Percentiles rank a stretch among this genome's conserved stretches.
phyloP scores from a whole-genome alignment of 305 asterid genomes.

The Fraxinus sp. region DNA sequence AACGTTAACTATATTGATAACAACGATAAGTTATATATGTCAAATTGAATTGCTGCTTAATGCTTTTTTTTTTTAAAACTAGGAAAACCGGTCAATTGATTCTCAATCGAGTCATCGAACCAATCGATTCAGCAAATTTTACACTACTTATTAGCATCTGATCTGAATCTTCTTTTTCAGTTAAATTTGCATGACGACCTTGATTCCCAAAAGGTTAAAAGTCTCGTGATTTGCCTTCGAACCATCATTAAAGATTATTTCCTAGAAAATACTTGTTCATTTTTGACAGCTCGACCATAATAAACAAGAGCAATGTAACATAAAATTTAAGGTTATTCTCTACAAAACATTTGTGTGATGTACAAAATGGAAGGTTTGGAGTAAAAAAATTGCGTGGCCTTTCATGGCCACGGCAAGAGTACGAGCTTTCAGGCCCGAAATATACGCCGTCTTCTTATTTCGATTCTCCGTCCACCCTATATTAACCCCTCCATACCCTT shows the following conservation, averaged over 20 bases:
- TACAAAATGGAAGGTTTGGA: neutral
- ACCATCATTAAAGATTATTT: too few species aligned
- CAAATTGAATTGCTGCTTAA: too few species aligned
- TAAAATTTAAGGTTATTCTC: neutral
- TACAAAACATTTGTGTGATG: neutral
- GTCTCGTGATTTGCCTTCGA: too few species aligned
- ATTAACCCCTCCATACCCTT: neutral
- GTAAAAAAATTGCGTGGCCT: neutral
- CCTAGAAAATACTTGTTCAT: too few species aligned
- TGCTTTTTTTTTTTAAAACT: too few species aligned
- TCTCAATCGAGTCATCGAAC: neutral
- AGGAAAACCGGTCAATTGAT: neutral
- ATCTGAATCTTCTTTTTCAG: too few species aligned
- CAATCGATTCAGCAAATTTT: neutral
- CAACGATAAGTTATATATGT: too few species aligned
- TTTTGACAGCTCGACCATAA: neutral
- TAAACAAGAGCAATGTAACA: neutral
- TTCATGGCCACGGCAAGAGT: neutral
- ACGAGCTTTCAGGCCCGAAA: neutral
- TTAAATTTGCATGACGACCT: too few species aligned
- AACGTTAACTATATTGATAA: too few species aligned
- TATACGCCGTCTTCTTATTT: neutral
- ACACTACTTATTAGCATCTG: neutral
- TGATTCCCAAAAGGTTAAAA: neutral
- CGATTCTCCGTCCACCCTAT: constrained; percentile 1